These are phyloP conservation scores for Parasarocladium wereldwijsianum DNA, from an alignment of 2,329 filamentous ascomycete genomes.

Conservation along the genomic window DNA sequence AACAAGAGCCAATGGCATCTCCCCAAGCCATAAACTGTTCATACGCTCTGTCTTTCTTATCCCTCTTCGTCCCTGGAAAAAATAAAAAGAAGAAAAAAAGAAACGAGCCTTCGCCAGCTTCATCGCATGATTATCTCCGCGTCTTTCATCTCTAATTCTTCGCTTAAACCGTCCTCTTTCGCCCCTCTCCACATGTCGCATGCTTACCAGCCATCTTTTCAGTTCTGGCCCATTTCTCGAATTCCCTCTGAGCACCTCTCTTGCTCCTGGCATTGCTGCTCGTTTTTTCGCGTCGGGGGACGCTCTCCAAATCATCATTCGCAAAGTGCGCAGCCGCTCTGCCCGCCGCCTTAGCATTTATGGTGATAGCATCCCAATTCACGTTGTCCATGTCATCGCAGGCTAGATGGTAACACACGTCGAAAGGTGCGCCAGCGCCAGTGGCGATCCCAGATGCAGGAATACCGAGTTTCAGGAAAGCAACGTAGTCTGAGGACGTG, in stretches of 20 bases:
- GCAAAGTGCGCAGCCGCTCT: constrained; percentile 25
- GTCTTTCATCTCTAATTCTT: too few species aligned
- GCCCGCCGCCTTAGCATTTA: constrained; percentile 25
- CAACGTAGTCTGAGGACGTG: constrained; percentile 23
- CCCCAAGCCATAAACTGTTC: too few species aligned
- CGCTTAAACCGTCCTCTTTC: neutral
- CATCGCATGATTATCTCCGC: too few species aligned
- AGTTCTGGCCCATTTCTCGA: constrained; percentile 6
- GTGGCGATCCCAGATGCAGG: constrained; percentile 25
- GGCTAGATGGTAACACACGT: constrained; percentile 18
- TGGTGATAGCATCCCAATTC: constrained; percentile 17
- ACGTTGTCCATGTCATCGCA: constrained; percentile 20
- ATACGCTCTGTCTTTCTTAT: too few species aligned
- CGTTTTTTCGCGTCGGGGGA: constrained; percentile 12
- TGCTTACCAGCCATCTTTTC: constrained; percentile 4
- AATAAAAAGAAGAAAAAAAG: too few species aligned
- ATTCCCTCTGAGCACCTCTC: constrained; percentile 6
- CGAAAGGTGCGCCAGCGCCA: constrained; percentile 17
- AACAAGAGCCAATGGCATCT: too few species aligned
- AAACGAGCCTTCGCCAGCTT: too few species aligned
- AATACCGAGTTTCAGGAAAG: constrained; percentile 24
- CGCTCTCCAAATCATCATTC: constrained; percentile 9
- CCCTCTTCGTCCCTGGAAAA: too few species aligned
- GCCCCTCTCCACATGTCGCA: constrained; percentile 4
- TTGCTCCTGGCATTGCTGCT: constrained; percentile 8